Percentiles rank a stretch among this genome's conserved stretches.
phyloP scores from a whole-genome alignment of 2,329 filamentous ascomycete species.

The Aspergillus terreus region DNA sequence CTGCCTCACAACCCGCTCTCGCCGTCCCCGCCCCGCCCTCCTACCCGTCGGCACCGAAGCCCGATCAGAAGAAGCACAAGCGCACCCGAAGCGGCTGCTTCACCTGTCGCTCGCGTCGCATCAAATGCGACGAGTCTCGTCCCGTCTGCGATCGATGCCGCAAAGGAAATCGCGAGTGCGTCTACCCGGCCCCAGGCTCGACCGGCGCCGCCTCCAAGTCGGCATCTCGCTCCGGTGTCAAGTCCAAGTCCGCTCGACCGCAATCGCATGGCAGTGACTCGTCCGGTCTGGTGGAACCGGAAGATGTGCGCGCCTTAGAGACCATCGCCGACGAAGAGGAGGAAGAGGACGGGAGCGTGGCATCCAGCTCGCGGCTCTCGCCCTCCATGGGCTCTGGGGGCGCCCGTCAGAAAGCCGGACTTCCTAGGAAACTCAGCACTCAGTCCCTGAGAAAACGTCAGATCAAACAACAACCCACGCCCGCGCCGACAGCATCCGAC shows the following conservation, averaged over 20 bases:
- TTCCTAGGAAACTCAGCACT: constrained; percentile 26
- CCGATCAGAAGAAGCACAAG: constrained; percentile 83
- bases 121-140: constrained; percentile 90
- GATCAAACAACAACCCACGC: constrained; percentile 16
- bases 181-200: constrained; percentile 66
- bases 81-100: constrained; percentile 91
- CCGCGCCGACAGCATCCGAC: constrained; percentile 21
- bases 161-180: constrained; percentile 86
- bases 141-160: constrained; percentile 87
- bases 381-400: constrained; percentile 16
- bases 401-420: constrained; percentile 16
- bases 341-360: constrained; percentile 22
- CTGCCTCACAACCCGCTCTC: constrained; percentile 13
- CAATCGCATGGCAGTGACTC: constrained; percentile 48
- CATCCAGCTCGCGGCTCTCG: constrained; percentile 19
- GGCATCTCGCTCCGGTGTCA: constrained; percentile 40
- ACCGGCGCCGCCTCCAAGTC: constrained; percentile 39
- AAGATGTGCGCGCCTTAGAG: constrained; percentile 37
- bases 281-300: constrained; percentile 46
- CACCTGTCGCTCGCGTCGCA: constrained; percentile 82
- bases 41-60: constrained; percentile 24
- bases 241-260: constrained; percentile 35
- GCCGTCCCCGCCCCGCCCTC: constrained; percentile 9
- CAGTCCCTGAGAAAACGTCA: constrained; percentile 28
- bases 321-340: constrained; percentile 44